phyloP scores from a whole-genome alignment of 2,329 filamentous ascomycete genomes.

The Penicillium paneum region DNA sequence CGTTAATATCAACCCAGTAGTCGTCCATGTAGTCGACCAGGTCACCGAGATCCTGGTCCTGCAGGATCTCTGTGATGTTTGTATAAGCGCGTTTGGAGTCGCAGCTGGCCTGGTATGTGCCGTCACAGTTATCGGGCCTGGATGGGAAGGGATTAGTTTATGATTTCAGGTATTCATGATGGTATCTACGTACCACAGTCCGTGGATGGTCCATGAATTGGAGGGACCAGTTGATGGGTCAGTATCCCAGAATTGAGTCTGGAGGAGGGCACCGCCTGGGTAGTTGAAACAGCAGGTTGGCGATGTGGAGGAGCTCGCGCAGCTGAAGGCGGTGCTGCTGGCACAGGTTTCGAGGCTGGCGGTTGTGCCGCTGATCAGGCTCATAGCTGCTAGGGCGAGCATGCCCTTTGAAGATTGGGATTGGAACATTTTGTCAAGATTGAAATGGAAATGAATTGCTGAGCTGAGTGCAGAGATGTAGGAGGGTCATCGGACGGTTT shows the following conservation, averaged over 20 bases:
- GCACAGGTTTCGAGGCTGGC: conserved; percentile 30
- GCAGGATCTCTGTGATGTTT: conserved; percentile 57
- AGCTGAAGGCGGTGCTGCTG: conserved; percentile 49
- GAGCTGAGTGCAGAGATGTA: background rate
- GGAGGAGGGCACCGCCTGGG: conserved; percentile 56
- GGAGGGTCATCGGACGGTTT: background rate
- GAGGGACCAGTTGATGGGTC: conserved; percentile 53
- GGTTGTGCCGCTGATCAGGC: conserved; percentile 18
- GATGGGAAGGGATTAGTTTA: background rate
- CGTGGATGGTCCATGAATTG: conserved; percentile 59
- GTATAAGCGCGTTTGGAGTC: conserved; percentile 54
- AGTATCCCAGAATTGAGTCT: conserved; percentile 62
- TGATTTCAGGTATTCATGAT: background rate
- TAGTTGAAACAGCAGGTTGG: conserved; percentile 58
- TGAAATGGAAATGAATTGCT: background rate
- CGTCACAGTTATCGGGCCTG: conserved; percentile 55
- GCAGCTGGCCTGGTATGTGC: conserved; percentile 56
- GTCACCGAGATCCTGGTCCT: conserved; percentile 48
- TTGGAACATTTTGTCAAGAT: background rate
- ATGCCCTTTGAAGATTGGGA: conserved; percentile 16
- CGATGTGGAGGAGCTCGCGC: conserved; percentile 52
- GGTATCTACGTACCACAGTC: conserved; percentile 47
- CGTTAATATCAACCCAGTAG: conserved; percentile 59
- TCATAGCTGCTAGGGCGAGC: conserved; percentile 26
- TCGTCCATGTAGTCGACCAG: conserved; percentile 57